Evolutionary conservation across 306 rosid genomes (phyloP).

Genomic region (Vicia sativa): DNA sequence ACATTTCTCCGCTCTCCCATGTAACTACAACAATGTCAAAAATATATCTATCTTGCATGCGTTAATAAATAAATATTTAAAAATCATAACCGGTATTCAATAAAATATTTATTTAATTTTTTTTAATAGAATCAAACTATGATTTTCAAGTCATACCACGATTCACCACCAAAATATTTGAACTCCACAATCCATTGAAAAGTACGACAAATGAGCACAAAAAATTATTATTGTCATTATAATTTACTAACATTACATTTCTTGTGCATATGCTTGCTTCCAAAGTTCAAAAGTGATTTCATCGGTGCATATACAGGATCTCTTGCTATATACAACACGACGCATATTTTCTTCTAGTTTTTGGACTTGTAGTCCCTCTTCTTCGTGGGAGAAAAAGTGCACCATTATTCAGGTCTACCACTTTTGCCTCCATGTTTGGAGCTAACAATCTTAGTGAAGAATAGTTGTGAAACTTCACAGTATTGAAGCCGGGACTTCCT

Average conservation of each 20-base stretch:
- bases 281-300: background rate
- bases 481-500: slow-evolving; percentile 78
- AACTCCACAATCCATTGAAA: background rate
- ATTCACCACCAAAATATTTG: no score
- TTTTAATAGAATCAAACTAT: no score
- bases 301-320: background rate
- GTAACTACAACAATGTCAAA: no score
- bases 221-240: background rate
- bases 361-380: background rate
- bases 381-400: slow-evolving; percentile 66
- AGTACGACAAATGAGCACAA: background rate
- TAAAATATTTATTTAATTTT: no score
- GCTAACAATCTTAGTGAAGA: slow-evolving; percentile 80
- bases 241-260: background rate
- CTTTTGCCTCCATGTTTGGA: slow-evolving; percentile 87
- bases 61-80: no score
- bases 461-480: slow-evolving; percentile 49
- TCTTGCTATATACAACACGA: background rate
- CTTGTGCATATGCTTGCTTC: background rate
- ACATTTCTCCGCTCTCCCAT: no score
- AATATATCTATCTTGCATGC: no score
- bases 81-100: no score
- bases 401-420: slow-evolving; percentile 63
- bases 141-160: no score
- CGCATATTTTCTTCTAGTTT: background rate